These are phyloP conservation scores for Heterobasidion parviporum DNA, from an alignment of 1,284 basidiomycete genomes.

Conservation along the genomic window DNA sequence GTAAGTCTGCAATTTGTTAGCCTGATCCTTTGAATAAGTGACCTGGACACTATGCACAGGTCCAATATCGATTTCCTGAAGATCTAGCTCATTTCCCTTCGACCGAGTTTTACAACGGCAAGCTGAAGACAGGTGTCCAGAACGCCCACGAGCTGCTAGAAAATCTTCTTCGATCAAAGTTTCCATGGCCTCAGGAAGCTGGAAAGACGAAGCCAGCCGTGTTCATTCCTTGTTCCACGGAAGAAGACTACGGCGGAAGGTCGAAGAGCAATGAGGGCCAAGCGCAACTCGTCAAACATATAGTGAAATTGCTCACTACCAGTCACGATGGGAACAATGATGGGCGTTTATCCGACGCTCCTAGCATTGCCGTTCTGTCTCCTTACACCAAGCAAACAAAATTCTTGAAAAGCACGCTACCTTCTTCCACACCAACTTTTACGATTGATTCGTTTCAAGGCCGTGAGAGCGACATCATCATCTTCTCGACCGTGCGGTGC, in stretches of 20 bases:
- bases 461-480: constrained; percentile 62
- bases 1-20: constrained; percentile 20
- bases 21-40: neutral
- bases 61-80: constrained; percentile 55
- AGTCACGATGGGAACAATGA: constrained; percentile 7
- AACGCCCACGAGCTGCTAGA: constrained; percentile 31
- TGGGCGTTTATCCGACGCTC: neutral
- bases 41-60: constrained; percentile 18
- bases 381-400: constrained; percentile 52
- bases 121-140: constrained; percentile 37
- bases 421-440: constrained; percentile 35
- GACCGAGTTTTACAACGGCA: constrained; percentile 47
- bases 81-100: constrained; percentile 55
- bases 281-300: constrained; percentile 36
- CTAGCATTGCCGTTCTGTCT: constrained; percentile 43
- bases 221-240: constrained; percentile 46
- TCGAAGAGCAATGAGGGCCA: constrained; percentile 59
- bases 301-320: constrained; percentile 30
- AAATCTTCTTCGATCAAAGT: constrained; percentile 30
- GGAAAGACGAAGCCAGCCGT: constrained; percentile 37
- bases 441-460: constrained; percentile 76
- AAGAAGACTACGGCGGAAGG: constrained; percentile 50
- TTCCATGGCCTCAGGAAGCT: constrained; percentile 44
- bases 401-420: constrained; percentile 32
- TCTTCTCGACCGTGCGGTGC: constrained; percentile 65